These are phyloP conservation scores for Podospora appendiculata DNA, from an alignment of 495 filamentous ascomycete species.

Conservation along the genomic window DNA sequence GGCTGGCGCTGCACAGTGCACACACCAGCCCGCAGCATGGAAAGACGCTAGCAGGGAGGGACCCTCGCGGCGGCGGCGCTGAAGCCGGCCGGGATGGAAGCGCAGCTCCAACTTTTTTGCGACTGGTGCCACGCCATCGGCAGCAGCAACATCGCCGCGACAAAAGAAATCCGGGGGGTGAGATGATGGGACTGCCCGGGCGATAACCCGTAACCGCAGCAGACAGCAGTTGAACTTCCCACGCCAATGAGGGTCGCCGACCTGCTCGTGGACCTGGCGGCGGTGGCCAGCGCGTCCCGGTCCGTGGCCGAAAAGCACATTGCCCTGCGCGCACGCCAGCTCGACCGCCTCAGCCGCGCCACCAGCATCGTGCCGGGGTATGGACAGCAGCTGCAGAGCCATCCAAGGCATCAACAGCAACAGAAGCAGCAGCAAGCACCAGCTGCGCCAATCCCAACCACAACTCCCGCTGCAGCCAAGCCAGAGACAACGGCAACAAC, in stretches of 20 bases:
- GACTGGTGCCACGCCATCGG: neutral
- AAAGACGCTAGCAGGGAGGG: no score
- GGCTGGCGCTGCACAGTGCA: no score
- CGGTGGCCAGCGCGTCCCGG: slow-evolving; percentile 69
- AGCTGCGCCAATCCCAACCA: no score
- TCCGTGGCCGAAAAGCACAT: slow-evolving; percentile 74
- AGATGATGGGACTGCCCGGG: neutral
- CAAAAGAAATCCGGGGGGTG: neutral
- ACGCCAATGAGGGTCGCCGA: slow-evolving; percentile 38
- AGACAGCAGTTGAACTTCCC: no score
- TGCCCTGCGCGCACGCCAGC: slow-evolving; percentile 64
- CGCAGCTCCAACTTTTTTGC: neutral
- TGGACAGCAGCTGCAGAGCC: neutral
- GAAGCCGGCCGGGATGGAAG: no score
- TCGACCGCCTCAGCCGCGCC: slow-evolving; percentile 69
- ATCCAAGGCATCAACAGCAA: neutral
- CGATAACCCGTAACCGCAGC: neutral
- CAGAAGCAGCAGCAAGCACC: neutral
- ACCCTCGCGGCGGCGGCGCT: no score
- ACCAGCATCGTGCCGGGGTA: slow-evolving; percentile 66
- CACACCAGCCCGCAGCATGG: no score
- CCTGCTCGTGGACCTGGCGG: slow-evolving; percentile 67
- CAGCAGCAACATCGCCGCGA: neutral
- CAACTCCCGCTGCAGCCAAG: neutral
- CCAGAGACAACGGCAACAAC: no score